Evolutionary conservation across 108 stramenopile species (phyloP).

Genomic region (Phaeodactylum tricornutum): DNA sequence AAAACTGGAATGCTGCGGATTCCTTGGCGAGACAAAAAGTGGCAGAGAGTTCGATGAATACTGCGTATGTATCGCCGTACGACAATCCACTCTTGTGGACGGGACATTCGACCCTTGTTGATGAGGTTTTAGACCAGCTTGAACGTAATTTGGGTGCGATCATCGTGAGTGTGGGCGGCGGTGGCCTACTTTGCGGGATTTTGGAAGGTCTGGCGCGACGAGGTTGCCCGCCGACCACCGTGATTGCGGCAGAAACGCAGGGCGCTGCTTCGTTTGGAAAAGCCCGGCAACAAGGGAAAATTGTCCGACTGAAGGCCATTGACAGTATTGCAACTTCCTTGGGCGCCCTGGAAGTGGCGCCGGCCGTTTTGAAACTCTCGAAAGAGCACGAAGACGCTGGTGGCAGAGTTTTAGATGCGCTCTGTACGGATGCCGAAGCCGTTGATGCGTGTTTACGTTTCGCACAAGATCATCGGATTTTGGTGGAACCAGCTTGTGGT

Average conservation of each 20-base stretch:
- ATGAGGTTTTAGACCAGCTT: constrained; percentile 60
- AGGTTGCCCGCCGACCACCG: constrained; percentile 25
- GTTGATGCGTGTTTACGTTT: constrained; percentile 70
- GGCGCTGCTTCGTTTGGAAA: constrained; percentile 78
- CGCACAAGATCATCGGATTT: constrained; percentile 67
- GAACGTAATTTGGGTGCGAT: constrained; percentile 44
- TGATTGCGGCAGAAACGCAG: constrained; percentile 80
- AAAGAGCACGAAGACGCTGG: constrained; percentile 20
- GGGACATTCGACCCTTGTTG: constrained; percentile 78
- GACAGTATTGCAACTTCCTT: constrained; percentile 74
- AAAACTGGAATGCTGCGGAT: constrained; percentile 89
- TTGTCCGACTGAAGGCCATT: constrained; percentile 48
- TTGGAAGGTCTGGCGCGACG: constrained; percentile 67
- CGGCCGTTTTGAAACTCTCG: constrained; percentile 57
- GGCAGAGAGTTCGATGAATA: constrained; percentile 8
- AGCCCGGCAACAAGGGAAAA: constrained; percentile 26
- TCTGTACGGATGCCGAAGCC: constrained; percentile 78
- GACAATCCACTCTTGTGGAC: constrained; percentile 86
- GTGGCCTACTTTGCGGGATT: constrained; percentile 77
- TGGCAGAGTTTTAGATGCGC: constrained; percentile 33
- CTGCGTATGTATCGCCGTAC: constrained; percentile 66
- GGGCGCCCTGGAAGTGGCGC: constrained; percentile 74
- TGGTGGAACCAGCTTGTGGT: constrained; percentile 91
- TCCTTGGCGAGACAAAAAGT: constrained; percentile 45
- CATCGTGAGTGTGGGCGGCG: constrained; percentile 82